These are phyloP conservation scores for Quercus dentata DNA, from an alignment of 306 rosid genomes.

Conservation along the genomic window DNA sequence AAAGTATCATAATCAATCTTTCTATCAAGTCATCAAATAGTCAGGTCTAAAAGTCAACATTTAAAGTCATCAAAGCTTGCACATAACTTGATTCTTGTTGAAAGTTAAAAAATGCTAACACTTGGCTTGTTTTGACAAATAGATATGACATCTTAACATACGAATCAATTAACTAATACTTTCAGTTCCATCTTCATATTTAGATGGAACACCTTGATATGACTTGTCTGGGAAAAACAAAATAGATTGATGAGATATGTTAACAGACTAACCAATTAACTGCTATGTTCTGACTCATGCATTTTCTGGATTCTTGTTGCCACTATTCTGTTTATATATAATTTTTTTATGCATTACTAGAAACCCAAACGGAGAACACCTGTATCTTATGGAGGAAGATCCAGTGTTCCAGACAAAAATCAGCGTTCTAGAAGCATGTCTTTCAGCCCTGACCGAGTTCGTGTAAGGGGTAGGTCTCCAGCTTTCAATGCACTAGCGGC, in stretches of 20 bases:
- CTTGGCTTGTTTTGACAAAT: neutral
- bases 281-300: neutral
- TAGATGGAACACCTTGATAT: neutral
- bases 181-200: slow-evolving; percentile 6
- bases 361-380: slow-evolving; percentile 83
- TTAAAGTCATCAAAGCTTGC: neutral
- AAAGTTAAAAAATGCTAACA: neutral
- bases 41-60: neutral
- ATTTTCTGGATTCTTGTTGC: slow-evolving; percentile 14
- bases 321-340: slow-evolving; percentile 22
- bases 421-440: slow-evolving; percentile 97
- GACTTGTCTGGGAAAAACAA: neutral
- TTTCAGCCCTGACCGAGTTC: slow-evolving; percentile 85
- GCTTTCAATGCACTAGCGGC: slow-evolving; percentile 96
- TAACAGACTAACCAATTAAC: neutral
- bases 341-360: slow-evolving; percentile 44
- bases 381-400: slow-evolving; percentile 79
- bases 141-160: neutral
- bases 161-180: neutral
- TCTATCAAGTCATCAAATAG: neutral
- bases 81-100: neutral
- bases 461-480: slow-evolving; percentile 97
- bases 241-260: neutral
- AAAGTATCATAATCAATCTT: neutral
- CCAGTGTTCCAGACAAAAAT: slow-evolving; percentile 73